Evolutionary conservation across 257 asterid species (phyloP), one percentile per base, ranked within the genome.

Genomic region (Capsicum pubescens): DNA sequence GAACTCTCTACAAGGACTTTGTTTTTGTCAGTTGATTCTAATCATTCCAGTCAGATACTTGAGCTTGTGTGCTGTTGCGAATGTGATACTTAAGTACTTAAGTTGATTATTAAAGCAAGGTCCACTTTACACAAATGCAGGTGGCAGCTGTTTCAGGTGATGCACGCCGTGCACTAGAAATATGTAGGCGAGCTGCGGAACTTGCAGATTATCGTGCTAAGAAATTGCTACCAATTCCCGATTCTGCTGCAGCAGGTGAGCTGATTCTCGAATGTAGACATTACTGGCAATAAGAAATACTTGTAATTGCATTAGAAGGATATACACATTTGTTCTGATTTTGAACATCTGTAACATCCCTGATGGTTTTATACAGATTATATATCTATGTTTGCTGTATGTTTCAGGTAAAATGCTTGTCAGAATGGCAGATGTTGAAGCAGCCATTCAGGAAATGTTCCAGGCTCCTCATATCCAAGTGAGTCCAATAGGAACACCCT

Each of bases 381-480:
- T 76, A 44, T 36, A 46, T 13, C 46, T 46, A 32, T 9, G 77
- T 63, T 48, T 52, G 64, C 19, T 81, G 39, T 19, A 81, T 81
- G 48, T 81, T 86, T 86, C 97, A 93, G 98, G 92, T 74, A 93
- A 90, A 79, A 67, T 83, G 68, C 85, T 89, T 8, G 97, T 94
- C 55, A 97, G 95, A 52, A 89, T 95, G 95, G 79, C 87, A 54
- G 97, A 97, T 83, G 91, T 97, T 82, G 99, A 95, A 80, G 88
- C 95, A 80, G 97, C 98, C 70, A 95, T 93, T 85, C 93, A 92
- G 87, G 99, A 97, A 89, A 97, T 97, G 98, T 95, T 95, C 86
- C 98, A 97, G 91, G 98, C 99, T 86, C 98, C 99, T 89, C 99
- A 93, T 86, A 92, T 97, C 86, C 98, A 95, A 89, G 98, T 96